Evolutionary conservation across 169 alveolate genomes (phyloP).

Genomic region (Perkinsus olseni): DNA sequence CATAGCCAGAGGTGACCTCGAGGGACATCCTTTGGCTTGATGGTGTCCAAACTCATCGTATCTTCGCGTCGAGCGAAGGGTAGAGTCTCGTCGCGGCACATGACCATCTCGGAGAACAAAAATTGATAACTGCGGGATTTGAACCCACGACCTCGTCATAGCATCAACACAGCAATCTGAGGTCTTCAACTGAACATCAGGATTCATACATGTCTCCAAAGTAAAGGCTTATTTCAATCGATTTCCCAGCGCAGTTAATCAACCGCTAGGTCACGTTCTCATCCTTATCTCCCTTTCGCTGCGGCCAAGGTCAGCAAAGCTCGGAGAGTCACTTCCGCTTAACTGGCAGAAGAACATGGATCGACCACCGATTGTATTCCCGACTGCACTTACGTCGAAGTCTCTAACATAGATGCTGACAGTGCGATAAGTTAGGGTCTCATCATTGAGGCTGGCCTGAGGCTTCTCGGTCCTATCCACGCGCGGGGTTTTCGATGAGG

Average conservation of each 20-base stretch:
- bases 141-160: too few species aligned
- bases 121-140: too few species aligned
- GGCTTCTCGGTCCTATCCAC: too few species aligned
- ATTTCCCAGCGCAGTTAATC: too few species aligned
- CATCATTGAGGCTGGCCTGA: not conserved
- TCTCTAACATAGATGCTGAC: not conserved
- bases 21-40: conserved; percentile 5
- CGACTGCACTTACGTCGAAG: not conserved
- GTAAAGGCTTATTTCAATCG: too few species aligned
- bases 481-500: not conserved
- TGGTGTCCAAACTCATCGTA: conserved; percentile 5
- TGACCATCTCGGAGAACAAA: not conserved
- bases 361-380: not conserved
- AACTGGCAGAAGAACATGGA: not conserved
- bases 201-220: too few species aligned
- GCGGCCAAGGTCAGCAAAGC: too few species aligned
- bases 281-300: too few species aligned
- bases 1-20: not conserved
- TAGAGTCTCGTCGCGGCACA: not conserved
- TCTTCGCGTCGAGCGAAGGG: not conserved
- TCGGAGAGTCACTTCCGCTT: not conserved
- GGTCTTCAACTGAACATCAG: too few species aligned
- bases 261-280: too few species aligned
- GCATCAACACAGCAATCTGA: too few species aligned
- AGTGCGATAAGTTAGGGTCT: not conserved